Evolutionary conservation across 73 alveolate genomes (phyloP).

Genomic region (Paramecium octaurelia): DNA sequence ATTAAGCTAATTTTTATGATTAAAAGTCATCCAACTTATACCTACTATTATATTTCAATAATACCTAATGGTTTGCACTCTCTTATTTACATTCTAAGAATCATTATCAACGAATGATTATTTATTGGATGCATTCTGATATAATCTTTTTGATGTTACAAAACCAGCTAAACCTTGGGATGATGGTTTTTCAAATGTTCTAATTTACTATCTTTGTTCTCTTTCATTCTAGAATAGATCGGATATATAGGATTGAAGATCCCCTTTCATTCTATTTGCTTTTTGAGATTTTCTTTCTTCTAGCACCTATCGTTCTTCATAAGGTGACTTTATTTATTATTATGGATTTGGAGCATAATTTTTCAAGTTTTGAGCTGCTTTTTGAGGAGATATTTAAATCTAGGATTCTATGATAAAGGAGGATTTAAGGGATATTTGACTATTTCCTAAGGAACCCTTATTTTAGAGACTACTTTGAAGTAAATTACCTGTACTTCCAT

Average conservation of each 20-base stretch:
- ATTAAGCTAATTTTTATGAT: neutral
- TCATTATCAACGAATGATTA: neutral
- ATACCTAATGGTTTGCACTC: conserved; percentile 6
- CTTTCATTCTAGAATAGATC: neutral
- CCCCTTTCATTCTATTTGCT: conserved; percentile 11
- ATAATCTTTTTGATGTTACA: neutral
- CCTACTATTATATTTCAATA: neutral
- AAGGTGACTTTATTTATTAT: neutral
- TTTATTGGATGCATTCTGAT: neutral
- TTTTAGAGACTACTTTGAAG: conserved; percentile 14
- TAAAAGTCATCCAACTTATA: conserved; percentile 3
- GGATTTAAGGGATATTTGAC: neutral
- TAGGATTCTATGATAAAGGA: neutral
- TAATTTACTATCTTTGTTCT: neutral
- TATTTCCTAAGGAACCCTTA: conserved; percentile 1
- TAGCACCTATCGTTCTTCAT: neutral
- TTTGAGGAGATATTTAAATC: neutral
- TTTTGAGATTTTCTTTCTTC: conserved; percentile 29
- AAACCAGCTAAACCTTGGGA: conserved; percentile 12
- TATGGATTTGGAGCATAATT: neutral
- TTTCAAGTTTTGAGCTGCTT: neutral
- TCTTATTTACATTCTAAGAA: neutral
- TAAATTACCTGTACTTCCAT: neutral
- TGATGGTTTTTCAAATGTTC: neutral
- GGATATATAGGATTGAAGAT: neutral